Evolutionary conservation across 129 eudicot genomes (phyloP).

Genomic region (Rutidosis leptorrhynchoides): DNA sequence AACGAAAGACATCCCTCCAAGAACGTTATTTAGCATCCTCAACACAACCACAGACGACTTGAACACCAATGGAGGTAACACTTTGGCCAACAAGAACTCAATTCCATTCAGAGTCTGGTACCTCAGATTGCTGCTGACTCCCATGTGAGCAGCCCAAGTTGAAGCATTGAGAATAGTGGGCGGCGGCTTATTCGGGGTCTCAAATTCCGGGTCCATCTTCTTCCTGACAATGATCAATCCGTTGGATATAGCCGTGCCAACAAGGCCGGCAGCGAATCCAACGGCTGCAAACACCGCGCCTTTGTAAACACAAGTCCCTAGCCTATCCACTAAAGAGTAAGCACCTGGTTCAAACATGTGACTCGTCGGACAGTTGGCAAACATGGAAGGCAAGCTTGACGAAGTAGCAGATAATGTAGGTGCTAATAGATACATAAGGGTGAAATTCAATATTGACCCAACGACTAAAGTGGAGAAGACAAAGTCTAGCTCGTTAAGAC

Average conservation of each 20-base stretch:
- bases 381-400: slow-evolving; percentile 47
- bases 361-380: slow-evolving; percentile 69
- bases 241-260: slow-evolving; percentile 74
- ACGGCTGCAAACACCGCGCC: slow-evolving; percentile 84
- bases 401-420: slow-evolving; percentile 60
- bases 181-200: slow-evolving; percentile 88
- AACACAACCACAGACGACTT: slow-evolving; percentile 59
- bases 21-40: slow-evolving; percentile 66
- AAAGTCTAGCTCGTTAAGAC: slow-evolving; percentile 87
- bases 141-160: slow-evolving; percentile 93
- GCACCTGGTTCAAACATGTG: slow-evolving; percentile 94
- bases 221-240: slow-evolving; percentile 76
- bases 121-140: slow-evolving; percentile 72
- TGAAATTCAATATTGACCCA: slow-evolving; percentile 71
- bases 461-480: slow-evolving; percentile 91
- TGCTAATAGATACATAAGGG: slow-evolving; percentile 83
- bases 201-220: slow-evolving; percentile 84
- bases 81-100: slow-evolving; percentile 58
- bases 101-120: slow-evolving; percentile 85
- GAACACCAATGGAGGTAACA: slow-evolving; percentile 46
- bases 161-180: slow-evolving; percentile 65
- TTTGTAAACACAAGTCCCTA: slow-evolving; percentile 79
- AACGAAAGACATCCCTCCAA: slow-evolving; percentile 86
- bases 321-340: slow-evolving; percentile 41
- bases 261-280: slow-evolving; percentile 83